Percentiles rank a stretch among this genome's conserved stretches.
These are phyloP conservation scores for Prunus mume DNA, from an alignment of 306 rosid species.

Conservation along the genomic window DNA sequence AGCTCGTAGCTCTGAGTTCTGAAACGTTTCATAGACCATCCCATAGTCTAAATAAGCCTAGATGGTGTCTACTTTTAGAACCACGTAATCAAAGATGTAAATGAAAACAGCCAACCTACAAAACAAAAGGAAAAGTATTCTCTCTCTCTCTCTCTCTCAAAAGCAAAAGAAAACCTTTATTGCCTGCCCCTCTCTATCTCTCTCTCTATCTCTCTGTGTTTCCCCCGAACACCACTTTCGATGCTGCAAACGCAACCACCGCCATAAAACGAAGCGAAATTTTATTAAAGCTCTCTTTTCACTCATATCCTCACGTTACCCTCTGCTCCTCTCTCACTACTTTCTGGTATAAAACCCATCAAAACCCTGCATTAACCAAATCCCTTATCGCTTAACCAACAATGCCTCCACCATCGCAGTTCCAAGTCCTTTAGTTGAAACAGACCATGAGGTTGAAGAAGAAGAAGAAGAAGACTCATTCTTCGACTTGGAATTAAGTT, in stretches of 20 bases:
- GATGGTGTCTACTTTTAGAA: not conserved
- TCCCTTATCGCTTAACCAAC: not conserved
- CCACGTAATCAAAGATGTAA: not conserved
- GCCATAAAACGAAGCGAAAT: slow-evolving; percentile 63
- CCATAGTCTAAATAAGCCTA: not conserved
- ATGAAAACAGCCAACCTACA: slow-evolving; percentile 1
- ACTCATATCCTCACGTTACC: slow-evolving; percentile 34
- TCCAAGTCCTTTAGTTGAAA: slow-evolving; percentile 39
- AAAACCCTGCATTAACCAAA: slow-evolving; percentile 4
- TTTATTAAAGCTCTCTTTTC: slow-evolving; percentile 19
- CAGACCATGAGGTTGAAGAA: slow-evolving; percentile 35
- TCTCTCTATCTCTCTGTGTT: slow-evolving; percentile 26
- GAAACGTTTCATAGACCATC: not conserved
- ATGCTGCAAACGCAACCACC: slow-evolving; percentile 33
- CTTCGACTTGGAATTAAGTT: slow-evolving; percentile 76
- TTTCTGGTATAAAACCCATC: slow-evolving; percentile 24
- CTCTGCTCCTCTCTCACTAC: not conserved
- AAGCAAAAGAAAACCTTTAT: slow-evolving; percentile 42
- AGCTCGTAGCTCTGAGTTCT: not conserved
- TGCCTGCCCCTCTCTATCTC: not conserved
- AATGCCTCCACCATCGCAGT: slow-evolving; percentile 22
- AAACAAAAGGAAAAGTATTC: slow-evolving; percentile 21
- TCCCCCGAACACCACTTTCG: slow-evolving; percentile 36
- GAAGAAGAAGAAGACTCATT: slow-evolving; percentile 78
- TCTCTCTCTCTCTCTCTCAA: slow-evolving; percentile 13